These are phyloP conservation scores for Neurospora sp. DNA, from an alignment of 2,329 filamentous ascomycete species.

Conservation along the genomic window DNA sequence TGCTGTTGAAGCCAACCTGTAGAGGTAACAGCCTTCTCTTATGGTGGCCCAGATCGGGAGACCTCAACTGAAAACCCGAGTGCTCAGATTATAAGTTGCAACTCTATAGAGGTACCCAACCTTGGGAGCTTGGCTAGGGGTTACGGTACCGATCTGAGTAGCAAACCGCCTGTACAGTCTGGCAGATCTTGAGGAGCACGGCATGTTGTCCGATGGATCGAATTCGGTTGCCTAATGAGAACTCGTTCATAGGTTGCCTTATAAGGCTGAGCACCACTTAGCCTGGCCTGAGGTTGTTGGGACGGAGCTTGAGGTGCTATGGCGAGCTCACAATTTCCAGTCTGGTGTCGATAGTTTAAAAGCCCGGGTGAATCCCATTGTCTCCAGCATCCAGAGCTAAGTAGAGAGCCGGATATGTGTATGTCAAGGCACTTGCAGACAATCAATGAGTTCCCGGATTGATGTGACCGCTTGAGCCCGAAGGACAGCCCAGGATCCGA, in stretches of 20 bases:
- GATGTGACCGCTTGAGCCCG: background rate
- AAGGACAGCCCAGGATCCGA: background rate
- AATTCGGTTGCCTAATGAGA: background rate
- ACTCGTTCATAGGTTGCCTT: background rate
- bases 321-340: background rate
- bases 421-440: background rate
- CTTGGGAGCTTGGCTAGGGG: background rate
- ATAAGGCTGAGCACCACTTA: background rate
- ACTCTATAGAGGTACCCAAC: too few relatives aligned
- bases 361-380: background rate
- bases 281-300: background rate
- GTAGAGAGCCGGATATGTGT: background rate
- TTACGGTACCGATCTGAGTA: background rate
- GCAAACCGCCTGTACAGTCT: background rate
- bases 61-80: constrained; percentile 2
- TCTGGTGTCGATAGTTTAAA: background rate
- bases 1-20: too few relatives aligned
- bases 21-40: too few relatives aligned
- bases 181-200: background rate
- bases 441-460: background rate
- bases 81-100: background rate
- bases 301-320: background rate
- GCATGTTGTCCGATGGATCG: background rate
- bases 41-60: background rate
- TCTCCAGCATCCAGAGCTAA: background rate